Evolutionary conservation across 495 filamentous ascomycete genomes (phyloP), one percentile per base, ranked within the genome.

Genomic region (Hypoxylon crocopeplum): DNA sequence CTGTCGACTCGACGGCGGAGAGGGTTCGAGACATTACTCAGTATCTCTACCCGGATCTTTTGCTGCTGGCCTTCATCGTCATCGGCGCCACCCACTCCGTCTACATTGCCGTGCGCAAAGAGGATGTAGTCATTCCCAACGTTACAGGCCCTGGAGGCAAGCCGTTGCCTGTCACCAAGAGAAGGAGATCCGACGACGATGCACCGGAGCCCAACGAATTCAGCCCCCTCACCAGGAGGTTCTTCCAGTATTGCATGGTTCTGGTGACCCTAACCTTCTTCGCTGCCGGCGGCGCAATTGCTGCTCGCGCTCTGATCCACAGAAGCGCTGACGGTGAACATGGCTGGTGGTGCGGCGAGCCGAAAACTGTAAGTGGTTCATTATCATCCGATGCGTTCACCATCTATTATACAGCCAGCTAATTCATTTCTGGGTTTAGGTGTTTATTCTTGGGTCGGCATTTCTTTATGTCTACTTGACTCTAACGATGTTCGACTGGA

Each of bases 291-390:
- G 78, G 77, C 40, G 86, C 90, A 65, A 86, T 95, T 62, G 84
- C 94, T 38, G 50, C 83, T 48, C 94, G 92, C 79, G 88, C 91
- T 54, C 77, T 96, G 51, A 45, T 70, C 13, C 57, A 69, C 45
- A 56, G 45, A 37, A 67, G 34, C 33, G 60, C 56, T 20, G 47
- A 57, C 7, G 67, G 60, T 7, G 62, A 87, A 21, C 78, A 89
- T 59, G 78, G 84, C 33, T 97, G 93, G 92, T 97, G 93, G 94
- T 94, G 91, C 68, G 91, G 90, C 21, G 85, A 96, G 73, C 79
- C 89, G 22, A 82, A 86, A 49, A 88, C 88, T 70, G 93, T 98
- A 86, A 75, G 89, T 82, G 15, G 48, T 24, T 29, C n/a, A 27
- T n/a, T n/a, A 32, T 48, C 32, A 22, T 19, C 11, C 7, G 25